Percentiles rank a stretch among this genome's conserved stretches.
These are phyloP conservation scores for Metschnikowia hibisci DNA, from an alignment of 805 yeast genomes.

Conservation along the genomic window DNA sequence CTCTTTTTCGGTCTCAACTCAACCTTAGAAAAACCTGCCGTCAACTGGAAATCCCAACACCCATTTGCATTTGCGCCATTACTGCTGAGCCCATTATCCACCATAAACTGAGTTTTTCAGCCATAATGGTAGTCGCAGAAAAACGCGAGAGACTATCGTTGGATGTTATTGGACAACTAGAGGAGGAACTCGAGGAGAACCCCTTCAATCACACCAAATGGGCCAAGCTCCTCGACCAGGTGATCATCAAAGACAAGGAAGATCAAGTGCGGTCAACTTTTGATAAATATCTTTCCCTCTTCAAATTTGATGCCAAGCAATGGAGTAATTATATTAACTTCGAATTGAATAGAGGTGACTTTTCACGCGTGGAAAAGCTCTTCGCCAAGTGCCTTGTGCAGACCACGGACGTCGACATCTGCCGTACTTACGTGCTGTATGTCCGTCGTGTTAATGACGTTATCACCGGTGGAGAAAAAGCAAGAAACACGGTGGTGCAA, in stretches of 20 bases:
- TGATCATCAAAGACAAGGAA: conserved; percentile 48
- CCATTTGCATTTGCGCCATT: neutral
- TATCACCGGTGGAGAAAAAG: conserved; percentile 78
- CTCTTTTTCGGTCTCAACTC: conserved; percentile 1
- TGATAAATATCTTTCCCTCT: conserved; percentile 56
- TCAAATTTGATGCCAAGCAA: conserved; percentile 60
- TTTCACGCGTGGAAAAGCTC: conserved; percentile 59
- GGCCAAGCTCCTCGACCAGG: conserved; percentile 51
- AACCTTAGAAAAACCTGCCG: conserved; percentile 1
- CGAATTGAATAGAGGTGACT: conserved; percentile 62
- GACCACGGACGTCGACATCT: conserved; percentile 62
- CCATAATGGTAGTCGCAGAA: conserved; percentile 13
- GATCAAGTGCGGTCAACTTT: conserved; percentile 57
- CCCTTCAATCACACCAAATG: conserved; percentile 56
- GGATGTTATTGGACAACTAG: conserved; percentile 58
- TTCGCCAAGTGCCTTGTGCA: conserved; percentile 61
- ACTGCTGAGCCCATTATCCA: neutral
- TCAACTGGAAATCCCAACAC: neutral
- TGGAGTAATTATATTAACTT: conserved; percentile 73
- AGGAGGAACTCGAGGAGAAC: conserved; percentile 48
- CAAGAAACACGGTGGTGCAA: conserved; percentile 65
- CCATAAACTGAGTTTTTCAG: no score
- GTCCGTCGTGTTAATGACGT: conserved; percentile 68
- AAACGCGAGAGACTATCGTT: conserved; percentile 26
- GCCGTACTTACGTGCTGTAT: conserved; percentile 74